Percentiles rank a stretch among this genome's conserved stretches.
These are phyloP conservation scores for Kwoniella botswanensis DNA, from an alignment of 768 basidiomycete species.

Conservation along the genomic window DNA sequence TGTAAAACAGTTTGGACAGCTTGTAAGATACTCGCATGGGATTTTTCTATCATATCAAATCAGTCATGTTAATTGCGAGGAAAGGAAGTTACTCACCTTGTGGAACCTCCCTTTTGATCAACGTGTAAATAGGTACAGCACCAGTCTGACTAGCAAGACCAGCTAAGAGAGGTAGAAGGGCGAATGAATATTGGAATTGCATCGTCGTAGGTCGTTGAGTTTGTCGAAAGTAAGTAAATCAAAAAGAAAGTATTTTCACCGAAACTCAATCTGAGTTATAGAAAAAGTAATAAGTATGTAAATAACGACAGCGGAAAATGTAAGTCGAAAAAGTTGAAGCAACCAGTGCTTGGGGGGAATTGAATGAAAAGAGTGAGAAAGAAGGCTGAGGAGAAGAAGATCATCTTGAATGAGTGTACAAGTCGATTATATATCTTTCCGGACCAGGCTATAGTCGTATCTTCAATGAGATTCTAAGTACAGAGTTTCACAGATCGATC, in stretches of 20 bases:
- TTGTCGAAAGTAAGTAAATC: neutral
- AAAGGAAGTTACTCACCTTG: slow-evolving; percentile 62
- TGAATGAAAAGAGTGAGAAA: neutral
- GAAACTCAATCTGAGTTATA: neutral
- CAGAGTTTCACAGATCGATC: neutral
- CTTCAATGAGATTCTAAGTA: no score
- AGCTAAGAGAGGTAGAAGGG: slow-evolving; percentile 52
- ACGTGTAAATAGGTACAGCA: slow-evolving; percentile 58
- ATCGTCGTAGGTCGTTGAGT: neutral
- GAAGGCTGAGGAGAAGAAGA: slow-evolving; percentile 5
- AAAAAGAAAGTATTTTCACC: neutral
- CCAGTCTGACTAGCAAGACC: slow-evolving; percentile 57
- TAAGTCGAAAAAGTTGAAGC: neutral
- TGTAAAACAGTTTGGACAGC: slow-evolving; percentile 63
- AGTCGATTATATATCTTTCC: neutral
- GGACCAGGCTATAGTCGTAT: no score
- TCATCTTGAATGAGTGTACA: neutral
- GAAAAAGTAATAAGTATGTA: neutral
- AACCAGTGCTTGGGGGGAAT: neutral
- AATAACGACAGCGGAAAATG: neutral
- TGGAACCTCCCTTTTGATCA: slow-evolving; percentile 67
- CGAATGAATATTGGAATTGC: slow-evolving; percentile 18
- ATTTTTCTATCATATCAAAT: slow-evolving; percentile 63
- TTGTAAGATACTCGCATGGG: slow-evolving; percentile 67
- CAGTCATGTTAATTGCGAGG: neutral